Evolutionary conservation across 108 stramenopile genomes (phyloP), one percentile per base, ranked within the genome.

Genomic region (Cyclotella kingstonii): DNA sequence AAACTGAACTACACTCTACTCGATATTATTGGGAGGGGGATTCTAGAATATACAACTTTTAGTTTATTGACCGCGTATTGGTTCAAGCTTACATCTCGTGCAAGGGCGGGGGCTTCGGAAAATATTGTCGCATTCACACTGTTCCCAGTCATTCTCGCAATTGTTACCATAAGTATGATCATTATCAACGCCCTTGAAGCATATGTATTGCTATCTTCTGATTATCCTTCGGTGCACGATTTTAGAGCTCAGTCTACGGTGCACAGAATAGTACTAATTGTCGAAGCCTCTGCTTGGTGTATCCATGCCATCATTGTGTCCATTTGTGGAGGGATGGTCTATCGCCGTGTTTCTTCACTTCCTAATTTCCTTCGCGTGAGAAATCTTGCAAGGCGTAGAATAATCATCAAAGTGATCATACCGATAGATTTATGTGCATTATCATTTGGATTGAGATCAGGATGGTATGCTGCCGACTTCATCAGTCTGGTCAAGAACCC

Each of bases 351-450:
- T 18, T 34, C 57, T 3, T 55, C 45, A 14, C 58, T 81, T 1
- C 73, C 78, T 17, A 70, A 63, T 15, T 76, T 67, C 5, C 48
- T 57, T 30, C 70, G 45, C 35, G 57, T 66, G 15, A 38, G 70
- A 9, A 39, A 29, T 15, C 34, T 33, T 2, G 74, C 70, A 6
- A 50, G 42, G 34, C 49, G 58, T 5, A 54, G 40, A 22, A 62
- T 81, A 5, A 38, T 73, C 10, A 54, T 19, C 41, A 81, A 81
- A 60, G 57, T 73, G 66, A 68, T 81, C 9, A 30, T 73, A 8
- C 79, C 79, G 47, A 77, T 77, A 42, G 36, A 77, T 9, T 51
- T 77, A 10, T 77, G 76, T 47, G 65, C 62, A 6, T 46, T 73
- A 23, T 81, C 71, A n/a, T 81, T 77, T 31, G 71, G 59, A 5